A percentile compares a stretch with the other conserved stretches of the same genome.
These are phyloP conservation scores for Glonium stellatum DNA, from an alignment of 495 filamentous ascomycete species.

Conservation along the genomic window DNA sequence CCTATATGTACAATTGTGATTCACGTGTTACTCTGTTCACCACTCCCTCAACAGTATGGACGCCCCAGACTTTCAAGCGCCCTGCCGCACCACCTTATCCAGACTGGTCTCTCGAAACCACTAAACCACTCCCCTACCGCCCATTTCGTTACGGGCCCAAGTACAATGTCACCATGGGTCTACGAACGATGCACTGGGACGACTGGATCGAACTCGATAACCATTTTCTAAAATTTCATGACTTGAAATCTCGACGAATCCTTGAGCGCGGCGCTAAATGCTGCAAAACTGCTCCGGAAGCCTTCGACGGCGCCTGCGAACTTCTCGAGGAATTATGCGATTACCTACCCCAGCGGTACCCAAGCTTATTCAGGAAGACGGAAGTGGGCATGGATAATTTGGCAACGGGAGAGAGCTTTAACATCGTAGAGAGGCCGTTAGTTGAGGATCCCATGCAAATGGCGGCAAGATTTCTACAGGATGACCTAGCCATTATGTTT, in stretches of 20 bases:
- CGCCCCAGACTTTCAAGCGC: slow-evolving; percentile 58
- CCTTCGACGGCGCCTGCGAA: slow-evolving; percentile 70
- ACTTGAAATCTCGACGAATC: slow-evolving; percentile 65
- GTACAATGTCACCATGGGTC: slow-evolving; percentile 76
- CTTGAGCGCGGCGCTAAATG: slow-evolving; percentile 62
- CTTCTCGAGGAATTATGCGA: slow-evolving; percentile 67
- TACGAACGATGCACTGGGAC: slow-evolving; percentile 68
- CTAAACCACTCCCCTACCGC: slow-evolving; percentile 76
- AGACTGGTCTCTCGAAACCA: slow-evolving; percentile 62
- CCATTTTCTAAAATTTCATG: slow-evolving; percentile 69
- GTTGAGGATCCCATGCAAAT: slow-evolving; percentile 78
- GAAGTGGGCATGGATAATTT: slow-evolving; percentile 62
- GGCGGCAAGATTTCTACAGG: slow-evolving; percentile 64
- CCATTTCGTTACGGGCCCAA: slow-evolving; percentile 78
- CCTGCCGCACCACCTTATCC: slow-evolving; percentile 61
- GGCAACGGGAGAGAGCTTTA: slow-evolving; percentile 64
- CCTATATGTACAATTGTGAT: not conserved
- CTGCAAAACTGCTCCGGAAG: slow-evolving; percentile 64
- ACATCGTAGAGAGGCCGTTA: slow-evolving; percentile 59
- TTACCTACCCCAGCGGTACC: slow-evolving; percentile 79
- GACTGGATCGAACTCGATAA: slow-evolving; percentile 91
- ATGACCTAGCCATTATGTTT: slow-evolving; percentile 84
- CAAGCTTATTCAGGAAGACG: slow-evolving; percentile 61
- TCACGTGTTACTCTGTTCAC: slow-evolving; percentile 9
- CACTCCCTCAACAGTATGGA: slow-evolving; percentile 53